Evolutionary conservation across 176 grass and related monocot species (phyloP), one percentile per base, ranked within the genome.

Genomic region (Miscanthus lutarioriparius): DNA sequence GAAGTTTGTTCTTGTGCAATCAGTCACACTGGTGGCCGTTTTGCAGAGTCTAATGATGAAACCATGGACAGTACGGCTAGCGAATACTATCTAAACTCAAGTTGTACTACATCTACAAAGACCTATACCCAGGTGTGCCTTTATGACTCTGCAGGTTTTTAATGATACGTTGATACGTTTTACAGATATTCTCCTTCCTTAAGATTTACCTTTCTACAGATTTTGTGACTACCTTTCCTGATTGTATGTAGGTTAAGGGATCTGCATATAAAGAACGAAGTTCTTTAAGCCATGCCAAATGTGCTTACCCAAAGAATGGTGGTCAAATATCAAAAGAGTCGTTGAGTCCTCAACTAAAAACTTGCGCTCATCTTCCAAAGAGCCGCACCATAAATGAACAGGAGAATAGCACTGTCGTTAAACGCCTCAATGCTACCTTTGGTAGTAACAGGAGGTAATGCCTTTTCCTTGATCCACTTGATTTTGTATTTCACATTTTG

Each of bases 181-280:
- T 85, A 45, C 6, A 51, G 13, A 12, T 77, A 79, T 30, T 72
- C 39, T 27, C 67, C 71, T 35, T 80, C 15, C 59, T 68, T 23
- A 86, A 65, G 10, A 79, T 67, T 53, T 83, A 28, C 30, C 15
- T 49, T 70, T 72, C 1, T 36, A 64, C 8, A 36, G 19, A 77
- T 58, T 10, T 65, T 45, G 12, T 71, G 44, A 83, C 59, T 73
- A 74, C 27, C 77, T 45, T 62, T 83, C 58, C 47, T 23, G 47
- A 43, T 85, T 77, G 71, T 83, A 40, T 74, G 28, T 54, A 90
- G 80, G 75, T 7, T 51, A 66, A 72, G n/a, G 67, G n/a, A 59
- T 3, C 45, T 47, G 58, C 56, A 82, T 82, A 23, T 67, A 30
- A 48, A 45, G 59, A 83, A 15, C 3, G 3, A 80, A 23, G 0